Percentiles rank a stretch among this genome's conserved stretches.
Conservation (phyloP, 2,329 filamentous ascomycete species). For the Didymella segeticola region DNA sequence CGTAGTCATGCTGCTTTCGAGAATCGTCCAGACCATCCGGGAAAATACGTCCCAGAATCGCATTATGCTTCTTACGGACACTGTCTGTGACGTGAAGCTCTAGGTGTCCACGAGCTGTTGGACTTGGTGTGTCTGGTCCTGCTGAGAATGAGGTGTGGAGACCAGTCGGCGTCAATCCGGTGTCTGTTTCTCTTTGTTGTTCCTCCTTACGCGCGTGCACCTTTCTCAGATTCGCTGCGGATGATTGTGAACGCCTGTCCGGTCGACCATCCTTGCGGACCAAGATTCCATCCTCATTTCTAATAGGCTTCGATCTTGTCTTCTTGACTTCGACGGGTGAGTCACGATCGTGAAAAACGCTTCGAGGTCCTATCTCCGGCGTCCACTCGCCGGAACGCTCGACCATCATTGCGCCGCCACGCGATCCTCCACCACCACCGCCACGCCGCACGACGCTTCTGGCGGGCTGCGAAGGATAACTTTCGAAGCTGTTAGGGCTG, state of each 20-base stretch:
- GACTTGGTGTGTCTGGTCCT: slow-evolving; percentile 40
- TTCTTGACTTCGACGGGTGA: slow-evolving; percentile 48
- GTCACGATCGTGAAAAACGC: slow-evolving; percentile 1
- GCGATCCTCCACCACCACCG: slow-evolving; percentile 38
- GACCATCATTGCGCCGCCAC: slow-evolving; percentile 30
- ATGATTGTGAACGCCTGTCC: slow-evolving; percentile 60
- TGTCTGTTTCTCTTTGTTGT: slow-evolving; percentile 33
- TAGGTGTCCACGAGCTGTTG: slow-evolving; percentile 19
- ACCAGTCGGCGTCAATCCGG: slow-evolving; percentile 34
- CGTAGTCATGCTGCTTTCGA: slow-evolving; percentile 41
- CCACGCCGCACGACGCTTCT: slow-evolving; percentile 45
- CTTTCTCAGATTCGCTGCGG: slow-evolving; percentile 59
- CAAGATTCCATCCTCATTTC: slow-evolving; percentile 58
- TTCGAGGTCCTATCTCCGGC: slow-evolving; percentile 8
- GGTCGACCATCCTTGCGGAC: slow-evolving; percentile 60
- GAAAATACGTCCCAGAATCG: slow-evolving; percentile 49
- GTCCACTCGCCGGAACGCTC: slow-evolving; percentile 39
- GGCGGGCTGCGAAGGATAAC: slow-evolving; percentile 31
- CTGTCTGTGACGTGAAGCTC: slow-evolving; percentile 23
- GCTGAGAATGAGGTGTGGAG: slow-evolving; percentile 21
- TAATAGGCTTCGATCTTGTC: slow-evolving; percentile 57
- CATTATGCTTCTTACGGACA: slow-evolving; percentile 40
- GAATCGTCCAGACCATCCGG: slow-evolving; percentile 44
- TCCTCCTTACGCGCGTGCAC: slow-evolving; percentile 58
- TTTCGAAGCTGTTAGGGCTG: slow-evolving; percentile 49